Conservation (phyloP, 306 rosid genomes). For the Clitoria ternatea region DNA sequence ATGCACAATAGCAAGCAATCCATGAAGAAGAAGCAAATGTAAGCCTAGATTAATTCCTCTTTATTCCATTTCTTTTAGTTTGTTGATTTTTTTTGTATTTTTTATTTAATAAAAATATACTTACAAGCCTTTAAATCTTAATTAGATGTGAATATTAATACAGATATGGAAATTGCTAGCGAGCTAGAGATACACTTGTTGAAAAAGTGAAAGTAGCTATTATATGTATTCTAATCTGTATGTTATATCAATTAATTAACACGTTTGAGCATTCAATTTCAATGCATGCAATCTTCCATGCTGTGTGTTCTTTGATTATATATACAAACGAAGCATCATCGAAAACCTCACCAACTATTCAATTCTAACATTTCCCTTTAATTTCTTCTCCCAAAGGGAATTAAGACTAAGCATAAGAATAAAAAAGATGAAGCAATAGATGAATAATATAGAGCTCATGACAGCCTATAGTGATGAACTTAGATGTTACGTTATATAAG, state of each 20-base stretch:
- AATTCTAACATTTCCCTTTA: background rate
- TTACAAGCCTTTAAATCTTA: background rate
- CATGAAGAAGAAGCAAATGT: conserved; percentile 67
- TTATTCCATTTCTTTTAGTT: background rate
- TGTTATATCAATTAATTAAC: background rate
- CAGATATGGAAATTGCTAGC: background rate
- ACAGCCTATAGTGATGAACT: background rate
- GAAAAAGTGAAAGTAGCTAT: conserved; percentile 14
- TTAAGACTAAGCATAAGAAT: background rate
- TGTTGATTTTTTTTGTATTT: background rate
- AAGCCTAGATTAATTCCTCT: conserved; percentile 25
- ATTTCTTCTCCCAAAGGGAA: background rate
- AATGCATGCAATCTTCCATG: background rate
- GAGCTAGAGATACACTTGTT: conserved; percentile 12
- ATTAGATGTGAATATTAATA: conserved; percentile 23
- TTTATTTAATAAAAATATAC: background rate
- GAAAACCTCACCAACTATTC: background rate
- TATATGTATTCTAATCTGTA: background rate
- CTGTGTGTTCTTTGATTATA: background rate
- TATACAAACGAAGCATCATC: background rate
- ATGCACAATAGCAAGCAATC: conserved; percentile 91
- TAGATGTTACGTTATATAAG: background rate
- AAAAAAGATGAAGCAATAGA: background rate
- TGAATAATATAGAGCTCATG: background rate
- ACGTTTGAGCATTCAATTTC: background rate